Percentiles rank a stretch among this genome's conserved stretches.
phyloP scores from a whole-genome alignment of 768 basidiomycete genomes.

The Lactarius hengduanensis region DNA sequence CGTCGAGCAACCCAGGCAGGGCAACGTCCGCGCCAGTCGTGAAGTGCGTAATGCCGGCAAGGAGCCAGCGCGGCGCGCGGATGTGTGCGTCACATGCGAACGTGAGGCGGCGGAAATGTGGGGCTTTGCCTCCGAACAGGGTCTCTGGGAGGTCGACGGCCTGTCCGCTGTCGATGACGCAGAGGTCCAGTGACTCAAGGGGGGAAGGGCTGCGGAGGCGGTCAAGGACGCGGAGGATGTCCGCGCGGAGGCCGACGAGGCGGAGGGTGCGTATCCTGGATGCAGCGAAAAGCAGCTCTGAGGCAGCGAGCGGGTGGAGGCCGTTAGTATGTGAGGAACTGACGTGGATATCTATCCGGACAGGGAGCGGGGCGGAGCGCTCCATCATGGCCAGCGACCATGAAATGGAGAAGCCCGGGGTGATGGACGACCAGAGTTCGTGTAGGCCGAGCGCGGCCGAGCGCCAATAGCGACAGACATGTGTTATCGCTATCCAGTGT shows the following conservation, averaged over 20 bases:
- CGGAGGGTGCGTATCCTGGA: constrained; percentile 22
- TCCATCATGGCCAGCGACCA: constrained; percentile 26
- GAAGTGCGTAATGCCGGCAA: constrained; percentile 12
- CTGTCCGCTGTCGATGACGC: constrained; percentile 16
- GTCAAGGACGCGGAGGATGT: constrained; percentile 18
- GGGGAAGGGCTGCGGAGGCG: constrained; percentile 22
- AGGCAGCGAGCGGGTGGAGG: constrained; percentile 23
- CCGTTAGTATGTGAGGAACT: constrained; percentile 10
- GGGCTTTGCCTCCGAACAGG: constrained; percentile 19
- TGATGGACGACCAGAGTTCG: constrained; percentile 23
- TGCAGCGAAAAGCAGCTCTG: constrained; percentile 20
- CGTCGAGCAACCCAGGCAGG: constrained; percentile 6
- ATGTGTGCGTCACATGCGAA: constrained; percentile 18
- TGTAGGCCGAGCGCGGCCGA: constrained; percentile 22
- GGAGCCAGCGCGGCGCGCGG: constrained; percentile 20
- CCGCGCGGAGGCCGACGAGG: constrained; percentile 16
- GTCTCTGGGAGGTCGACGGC: constrained; percentile 13
- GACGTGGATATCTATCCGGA: constrained; percentile 18
- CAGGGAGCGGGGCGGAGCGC: constrained; percentile 20
- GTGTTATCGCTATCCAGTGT: constrained; percentile 16
- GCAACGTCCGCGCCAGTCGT: constrained; percentile 17
- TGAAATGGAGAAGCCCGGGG: constrained; percentile 14
- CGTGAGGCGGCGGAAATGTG: constrained; percentile 13
- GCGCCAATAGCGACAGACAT: constrained; percentile 24
- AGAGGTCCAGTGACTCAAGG: constrained; percentile 7